These are phyloP conservation scores for Fusarium subtropicale DNA, from an alignment of 2,329 filamentous ascomycete genomes.

Conservation along the genomic window DNA sequence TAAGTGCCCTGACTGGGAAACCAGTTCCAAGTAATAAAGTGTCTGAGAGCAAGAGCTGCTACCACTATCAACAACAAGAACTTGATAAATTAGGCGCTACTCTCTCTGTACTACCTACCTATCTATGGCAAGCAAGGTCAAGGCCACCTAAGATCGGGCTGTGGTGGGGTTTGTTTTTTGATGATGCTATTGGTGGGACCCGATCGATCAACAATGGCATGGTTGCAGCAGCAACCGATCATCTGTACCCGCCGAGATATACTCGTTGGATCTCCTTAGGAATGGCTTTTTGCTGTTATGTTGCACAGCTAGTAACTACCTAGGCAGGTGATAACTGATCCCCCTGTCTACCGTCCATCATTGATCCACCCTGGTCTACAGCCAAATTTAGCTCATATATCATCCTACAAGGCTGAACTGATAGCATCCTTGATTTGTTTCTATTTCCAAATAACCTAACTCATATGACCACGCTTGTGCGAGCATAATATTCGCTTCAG, in stretches of 20 bases:
- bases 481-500: background rate
- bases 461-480: background rate
- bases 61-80: background rate
- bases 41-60: background rate
- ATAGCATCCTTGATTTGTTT: background rate
- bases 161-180: conserved; percentile 9
- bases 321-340: background rate
- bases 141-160: conserved; percentile 13
- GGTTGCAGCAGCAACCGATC: conserved; percentile 25
- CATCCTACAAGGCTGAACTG: background rate
- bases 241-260: background rate
- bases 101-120: too few species aligned
- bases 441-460: background rate
- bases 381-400: background rate
- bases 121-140: background rate
- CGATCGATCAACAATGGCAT: conserved; percentile 8
- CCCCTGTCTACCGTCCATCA: background rate
- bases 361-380: background rate
- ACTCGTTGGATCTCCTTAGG: background rate
- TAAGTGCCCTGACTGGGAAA: background rate
- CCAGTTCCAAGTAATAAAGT: background rate
- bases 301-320: background rate
- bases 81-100: background rate
- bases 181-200: conserved; percentile 14
- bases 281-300: background rate